Evolutionary conservation across 1,139 yeast species (phyloP).

Genomic region (Sugiyamaella novakii): DNA sequence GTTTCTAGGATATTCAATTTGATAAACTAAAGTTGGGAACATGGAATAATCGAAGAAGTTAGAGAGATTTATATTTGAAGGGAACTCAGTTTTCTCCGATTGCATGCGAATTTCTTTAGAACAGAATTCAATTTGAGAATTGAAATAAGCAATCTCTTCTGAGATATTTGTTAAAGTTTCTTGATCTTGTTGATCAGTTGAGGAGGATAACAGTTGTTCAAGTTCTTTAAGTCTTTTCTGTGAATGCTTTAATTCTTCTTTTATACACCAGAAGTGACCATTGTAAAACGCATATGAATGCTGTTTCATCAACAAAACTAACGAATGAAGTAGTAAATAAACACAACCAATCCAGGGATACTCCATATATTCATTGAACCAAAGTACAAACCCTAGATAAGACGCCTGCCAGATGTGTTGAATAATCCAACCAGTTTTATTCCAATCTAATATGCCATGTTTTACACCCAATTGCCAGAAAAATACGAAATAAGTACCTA

Average conservation of each 20-base stretch:
- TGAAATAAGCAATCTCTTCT: constrained; percentile 23
- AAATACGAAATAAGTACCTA: constrained; percentile 58
- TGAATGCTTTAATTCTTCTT: constrained; percentile 58
- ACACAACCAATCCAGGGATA: constrained; percentile 90
- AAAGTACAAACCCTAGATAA: constrained; percentile 51
- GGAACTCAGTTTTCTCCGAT: constrained; percentile 52
- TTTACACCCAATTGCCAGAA: constrained; percentile 56
- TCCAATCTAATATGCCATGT: constrained; percentile 56
- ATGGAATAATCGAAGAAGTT: constrained; percentile 77
- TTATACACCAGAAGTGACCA: constrained; percentile 77
- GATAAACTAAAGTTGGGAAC: constrained; percentile 84
- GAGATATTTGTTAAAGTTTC: background rate
- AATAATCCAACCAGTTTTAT: constrained; percentile 58
- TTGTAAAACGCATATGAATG: constrained; percentile 88
- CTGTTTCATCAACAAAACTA: constrained; percentile 87
- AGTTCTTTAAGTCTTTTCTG: constrained; percentile 25
- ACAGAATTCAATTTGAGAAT: constrained; percentile 32
- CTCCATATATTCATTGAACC: constrained; percentile 53
- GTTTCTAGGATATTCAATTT: constrained; percentile 75
- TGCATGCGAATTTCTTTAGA: constrained; percentile 37
- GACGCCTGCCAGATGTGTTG: constrained; percentile 59
- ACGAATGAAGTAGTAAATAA: constrained; percentile 76
- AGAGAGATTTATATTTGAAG: constrained; percentile 62
- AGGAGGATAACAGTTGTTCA: background rate
- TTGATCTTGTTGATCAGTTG: background rate